Evolutionary conservation across 768 basidiomycete genomes (phyloP).

Genomic region (Hydnomerulius pinastri): DNA sequence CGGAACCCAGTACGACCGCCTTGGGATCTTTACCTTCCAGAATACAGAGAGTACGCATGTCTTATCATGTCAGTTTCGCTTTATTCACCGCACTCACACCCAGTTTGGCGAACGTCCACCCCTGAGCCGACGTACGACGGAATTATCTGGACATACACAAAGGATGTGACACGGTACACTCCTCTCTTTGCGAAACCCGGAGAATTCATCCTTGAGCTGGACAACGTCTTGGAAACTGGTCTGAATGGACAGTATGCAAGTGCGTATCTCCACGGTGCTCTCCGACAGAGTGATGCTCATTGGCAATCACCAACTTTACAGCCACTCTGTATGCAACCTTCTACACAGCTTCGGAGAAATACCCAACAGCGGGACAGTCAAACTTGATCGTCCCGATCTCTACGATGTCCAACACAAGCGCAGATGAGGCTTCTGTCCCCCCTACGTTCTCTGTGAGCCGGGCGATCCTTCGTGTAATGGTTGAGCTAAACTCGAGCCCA

Average conservation of each 20-base stretch:
- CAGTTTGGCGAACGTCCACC: conserved; percentile 82
- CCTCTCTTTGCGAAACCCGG: conserved; percentile 71
- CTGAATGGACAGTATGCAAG: conserved; percentile 73
- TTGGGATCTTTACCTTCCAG: conserved; percentile 73
- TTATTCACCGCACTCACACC: background rate
- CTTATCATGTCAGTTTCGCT: too few relatives aligned
- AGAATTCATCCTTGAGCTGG: conserved; percentile 69
- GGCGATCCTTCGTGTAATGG: background rate
- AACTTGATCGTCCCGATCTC: conserved; percentile 72
- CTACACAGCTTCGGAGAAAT: conserved; percentile 55
- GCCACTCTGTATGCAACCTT: conserved; percentile 73
- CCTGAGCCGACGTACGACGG: conserved; percentile 71
- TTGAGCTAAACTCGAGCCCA: background rate
- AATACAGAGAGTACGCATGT: conserved; percentile 69
- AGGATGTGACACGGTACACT: conserved; percentile 73
- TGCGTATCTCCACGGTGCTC: conserved; percentile 30
- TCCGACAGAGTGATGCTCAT: background rate
- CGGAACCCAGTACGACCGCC: conserved; percentile 74
- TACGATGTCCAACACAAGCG: conserved; percentile 60
- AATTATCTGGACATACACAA: conserved; percentile 77
- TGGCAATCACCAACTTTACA: conserved; percentile 31
- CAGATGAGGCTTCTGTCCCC: conserved; percentile 76
- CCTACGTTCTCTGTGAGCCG: conserved; percentile 64
- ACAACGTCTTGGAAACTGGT: conserved; percentile 62
- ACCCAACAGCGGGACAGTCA: conserved; percentile 61